Evolutionary conservation across 2,329 filamentous ascomycete species (phyloP).

Genomic region (Penicillium sp.): DNA sequence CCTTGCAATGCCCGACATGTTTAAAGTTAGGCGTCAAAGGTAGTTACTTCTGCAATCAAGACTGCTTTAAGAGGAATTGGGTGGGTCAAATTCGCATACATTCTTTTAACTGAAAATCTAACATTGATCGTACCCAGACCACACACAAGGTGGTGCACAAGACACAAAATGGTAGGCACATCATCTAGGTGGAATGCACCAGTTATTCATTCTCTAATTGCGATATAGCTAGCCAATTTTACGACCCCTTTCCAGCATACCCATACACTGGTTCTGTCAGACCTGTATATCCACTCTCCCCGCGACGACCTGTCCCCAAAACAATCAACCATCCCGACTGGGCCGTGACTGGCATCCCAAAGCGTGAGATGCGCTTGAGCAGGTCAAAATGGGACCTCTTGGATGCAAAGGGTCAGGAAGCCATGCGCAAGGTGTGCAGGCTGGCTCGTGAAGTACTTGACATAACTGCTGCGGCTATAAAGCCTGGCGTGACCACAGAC

Average conservation of each 20-base stretch:
- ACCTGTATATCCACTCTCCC: constrained; percentile 77
- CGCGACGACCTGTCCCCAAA: constrained; percentile 66
- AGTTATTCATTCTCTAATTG: constrained; percentile 54
- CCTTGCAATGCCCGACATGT: constrained; percentile 86
- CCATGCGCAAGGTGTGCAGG: constrained; percentile 83
- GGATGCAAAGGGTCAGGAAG: constrained; percentile 70
- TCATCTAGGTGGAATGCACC: background rate
- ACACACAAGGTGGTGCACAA: constrained; percentile 53
- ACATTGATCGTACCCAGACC: constrained; percentile 7
- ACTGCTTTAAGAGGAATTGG: constrained; percentile 96
- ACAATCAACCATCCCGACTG: constrained; percentile 79
- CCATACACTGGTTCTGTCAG: constrained; percentile 73
- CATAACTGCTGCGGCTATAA: constrained; percentile 72
- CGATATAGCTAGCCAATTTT: constrained; percentile 74
- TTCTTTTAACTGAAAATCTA: background rate
- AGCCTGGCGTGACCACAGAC: constrained; percentile 85
- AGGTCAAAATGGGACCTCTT: constrained; percentile 75
- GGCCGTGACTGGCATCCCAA: constrained; percentile 69
- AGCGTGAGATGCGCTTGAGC: constrained; percentile 57
- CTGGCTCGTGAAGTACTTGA: constrained; percentile 83
- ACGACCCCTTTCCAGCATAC: constrained; percentile 84
- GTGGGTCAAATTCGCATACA: constrained; percentile 51
- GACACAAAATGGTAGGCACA: constrained; percentile 65
- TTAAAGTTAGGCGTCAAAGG: constrained; percentile 74
- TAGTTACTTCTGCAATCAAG: constrained; percentile 75